Evolutionary conservation across 495 filamentous ascomycete species (phyloP), one percentile per base, ranked within the genome.

Genomic region (Massariosphaeria phaeospora): DNA sequence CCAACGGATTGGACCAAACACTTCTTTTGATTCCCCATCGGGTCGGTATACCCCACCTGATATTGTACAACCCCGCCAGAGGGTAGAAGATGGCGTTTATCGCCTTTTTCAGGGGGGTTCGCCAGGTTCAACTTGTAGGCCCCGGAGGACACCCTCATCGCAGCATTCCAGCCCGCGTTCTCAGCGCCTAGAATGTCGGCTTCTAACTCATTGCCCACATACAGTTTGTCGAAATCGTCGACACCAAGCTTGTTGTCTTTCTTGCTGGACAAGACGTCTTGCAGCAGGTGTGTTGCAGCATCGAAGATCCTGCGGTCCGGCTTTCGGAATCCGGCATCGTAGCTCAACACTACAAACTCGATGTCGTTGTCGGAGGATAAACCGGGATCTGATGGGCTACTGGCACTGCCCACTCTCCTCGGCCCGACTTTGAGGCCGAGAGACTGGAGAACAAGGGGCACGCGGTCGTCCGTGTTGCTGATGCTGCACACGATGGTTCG

Each of bases 391-490:
- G n/a, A n/a, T 6, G 34, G 20, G 13, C 52, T 54, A 11, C 39
- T 33, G 11, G n/a, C 26, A 18, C 40, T 54, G 4, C 53, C 51
- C 4, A 50, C 23, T 29, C 34, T 35, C 24, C 59, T 50, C 62
- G 49, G 68, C 9, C 76, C 76, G 1, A 89, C 77, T 6, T 56
- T 61, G 18, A 91, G 51, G 0, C 84, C 84, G 13, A 91, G 63
- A 7, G 78, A 79, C 15, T 73, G 67, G 10, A 91, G 64, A 9
- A 91, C 76, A 11, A 65, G 64, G 7, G 78, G 74, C 0, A 89
- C 79, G 0, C 88, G 76, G 61, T 85, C 80, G 63, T 93, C 87
- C 1, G 86, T 89, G 66, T 91, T 93, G 18, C 84, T 85, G 42
- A 91, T 71, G 13, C 90, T 72, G 3, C 88, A 88, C 0, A 86